Percentiles rank a stretch among this genome's conserved stretches.
Evolutionary conservation across 2,329 filamentous ascomycete species (phyloP).

Genomic region (Aspergillus pseudoviridinutans): DNA sequence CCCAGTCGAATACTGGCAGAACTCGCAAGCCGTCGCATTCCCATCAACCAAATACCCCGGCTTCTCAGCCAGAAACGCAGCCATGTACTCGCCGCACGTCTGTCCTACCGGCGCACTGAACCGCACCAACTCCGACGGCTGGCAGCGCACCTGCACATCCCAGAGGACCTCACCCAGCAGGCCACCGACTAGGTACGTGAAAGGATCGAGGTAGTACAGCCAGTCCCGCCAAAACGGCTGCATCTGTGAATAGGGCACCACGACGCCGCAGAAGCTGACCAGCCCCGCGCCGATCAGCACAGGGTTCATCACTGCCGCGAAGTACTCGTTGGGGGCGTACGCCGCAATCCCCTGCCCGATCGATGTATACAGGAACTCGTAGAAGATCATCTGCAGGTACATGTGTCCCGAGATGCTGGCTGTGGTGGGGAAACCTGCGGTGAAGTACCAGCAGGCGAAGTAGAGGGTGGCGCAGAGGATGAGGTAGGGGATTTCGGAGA

Average conservation of each 20-base stretch:
- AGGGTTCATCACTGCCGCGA: slow-evolving; percentile 56
- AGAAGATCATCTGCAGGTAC: slow-evolving; percentile 42
- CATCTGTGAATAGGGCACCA: slow-evolving; percentile 36
- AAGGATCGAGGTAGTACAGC: slow-evolving; percentile 44
- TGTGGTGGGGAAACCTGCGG: slow-evolving; percentile 44
- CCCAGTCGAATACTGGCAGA: slow-evolving; percentile 29
- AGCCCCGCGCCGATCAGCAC: slow-evolving; percentile 48
- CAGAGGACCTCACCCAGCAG: slow-evolving; percentile 36
- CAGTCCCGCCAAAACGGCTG: slow-evolving; percentile 42
- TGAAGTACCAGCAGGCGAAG: slow-evolving; percentile 57
- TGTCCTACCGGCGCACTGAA: slow-evolving; percentile 26
- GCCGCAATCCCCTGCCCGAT: slow-evolving; percentile 52
- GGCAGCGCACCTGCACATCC: slow-evolving; percentile 38
- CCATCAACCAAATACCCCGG: slow-evolving; percentile 28
- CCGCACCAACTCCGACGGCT: slow-evolving; percentile 26
- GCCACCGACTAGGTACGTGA: slow-evolving; percentile 41
- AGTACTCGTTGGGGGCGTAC: slow-evolving; percentile 59
- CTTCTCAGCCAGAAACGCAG: slow-evolving; percentile 24
- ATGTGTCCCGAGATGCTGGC: slow-evolving; percentile 34
- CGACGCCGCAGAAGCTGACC: slow-evolving; percentile 38
- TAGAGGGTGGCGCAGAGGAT: slow-evolving; percentile 45
- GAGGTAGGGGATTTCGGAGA: slow-evolving; percentile 47
- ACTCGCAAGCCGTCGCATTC: slow-evolving; percentile 26
- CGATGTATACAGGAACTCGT: slow-evolving; percentile 42
- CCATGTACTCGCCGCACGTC: slow-evolving; percentile 34